Conservation (phyloP, 495 filamentous ascomycete genomes). For the Hypoxylon lienhwacheense region DNA sequence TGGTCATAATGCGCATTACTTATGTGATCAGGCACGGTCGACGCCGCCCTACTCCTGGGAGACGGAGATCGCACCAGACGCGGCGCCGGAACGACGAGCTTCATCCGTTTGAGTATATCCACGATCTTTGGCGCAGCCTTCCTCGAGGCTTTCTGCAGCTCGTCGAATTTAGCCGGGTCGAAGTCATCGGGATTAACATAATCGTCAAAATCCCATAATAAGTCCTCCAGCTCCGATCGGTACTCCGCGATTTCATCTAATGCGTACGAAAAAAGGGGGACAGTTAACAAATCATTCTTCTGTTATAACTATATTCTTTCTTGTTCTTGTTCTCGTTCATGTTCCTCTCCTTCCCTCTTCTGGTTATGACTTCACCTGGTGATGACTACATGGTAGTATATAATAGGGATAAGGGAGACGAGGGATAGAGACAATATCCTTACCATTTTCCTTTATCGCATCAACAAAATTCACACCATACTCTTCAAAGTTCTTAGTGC, state of each 20-base stretch:
- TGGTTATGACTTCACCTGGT: too few relatives aligned
- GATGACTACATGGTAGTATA: too few relatives aligned
- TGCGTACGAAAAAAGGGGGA: neutral
- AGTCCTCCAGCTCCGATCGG: slow-evolving; percentile 43
- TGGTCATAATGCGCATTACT: slow-evolving; percentile 24
- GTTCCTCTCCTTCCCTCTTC: too few relatives aligned
- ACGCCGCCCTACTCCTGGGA: slow-evolving; percentile 21
- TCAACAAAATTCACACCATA: slow-evolving; percentile 45
- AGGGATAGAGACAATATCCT: neutral
- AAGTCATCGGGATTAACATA: slow-evolving; percentile 45
- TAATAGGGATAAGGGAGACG: too few relatives aligned
- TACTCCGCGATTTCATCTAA: slow-evolving; percentile 47
- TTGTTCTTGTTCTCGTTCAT: too few relatives aligned
- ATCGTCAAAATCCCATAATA: slow-evolving; percentile 50
- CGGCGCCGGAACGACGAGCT: slow-evolving; percentile 38
- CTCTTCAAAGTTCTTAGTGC: slow-evolving; percentile 44
- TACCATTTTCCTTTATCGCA: slow-evolving; percentile 50
- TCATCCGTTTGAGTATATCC: slow-evolving; percentile 47
- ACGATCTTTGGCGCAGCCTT: slow-evolving; percentile 42
- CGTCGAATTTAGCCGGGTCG: slow-evolving; percentile 42
- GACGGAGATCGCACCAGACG: slow-evolving; percentile 24
- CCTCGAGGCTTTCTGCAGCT: slow-evolving; percentile 43
- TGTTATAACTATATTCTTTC: too few relatives aligned
- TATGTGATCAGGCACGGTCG: slow-evolving; percentile 14
- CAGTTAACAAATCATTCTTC: slow-evolving; percentile 5